Conservation (phyloP, 2,329 filamentous ascomycete genomes). For the Neonectria magnoliae region DNA sequence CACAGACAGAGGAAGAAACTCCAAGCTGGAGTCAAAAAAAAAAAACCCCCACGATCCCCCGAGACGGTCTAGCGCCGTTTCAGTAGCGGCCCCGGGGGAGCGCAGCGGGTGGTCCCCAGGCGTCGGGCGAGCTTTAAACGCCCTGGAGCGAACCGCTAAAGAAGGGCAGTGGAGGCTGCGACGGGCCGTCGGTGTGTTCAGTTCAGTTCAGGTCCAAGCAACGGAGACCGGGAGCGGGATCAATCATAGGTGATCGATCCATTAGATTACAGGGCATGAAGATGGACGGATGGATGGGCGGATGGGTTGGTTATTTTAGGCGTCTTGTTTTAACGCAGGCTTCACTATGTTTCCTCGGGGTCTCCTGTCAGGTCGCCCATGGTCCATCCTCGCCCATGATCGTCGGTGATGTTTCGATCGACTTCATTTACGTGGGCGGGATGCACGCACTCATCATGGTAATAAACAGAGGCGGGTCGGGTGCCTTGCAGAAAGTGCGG, state of each 20-base stretch:
- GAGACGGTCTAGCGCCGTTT: slow-evolving; percentile 36
- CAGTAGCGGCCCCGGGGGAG: slow-evolving; percentile 27
- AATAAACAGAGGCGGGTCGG: neutral
- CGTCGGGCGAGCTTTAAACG: slow-evolving; percentile 8
- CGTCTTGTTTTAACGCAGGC: neutral
- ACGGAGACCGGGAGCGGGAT: no score
- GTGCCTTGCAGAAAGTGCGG: slow-evolving; percentile 15
- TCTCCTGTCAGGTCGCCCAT: no score
- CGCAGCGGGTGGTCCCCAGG: slow-evolving; percentile 32
- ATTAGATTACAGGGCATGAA: neutral
- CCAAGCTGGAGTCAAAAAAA: no score
- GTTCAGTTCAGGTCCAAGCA: slow-evolving; percentile 3
- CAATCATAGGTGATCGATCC: no score
- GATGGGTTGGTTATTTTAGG: neutral
- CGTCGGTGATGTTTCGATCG: neutral
- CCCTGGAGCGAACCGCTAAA: neutral
- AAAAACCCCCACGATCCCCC: neutral
- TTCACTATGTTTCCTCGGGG: no score
- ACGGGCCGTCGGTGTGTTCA: neutral
- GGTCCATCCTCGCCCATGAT: neutral
- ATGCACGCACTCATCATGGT: no score
- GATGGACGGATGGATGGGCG: neutral
- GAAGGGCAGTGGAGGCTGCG: no score
- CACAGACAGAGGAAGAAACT: no score
- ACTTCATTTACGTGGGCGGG: neutral